Evolutionary conservation across 768 basidiomycete genomes (phyloP).

Genomic region (Leucocoprinus birnbaumii): DNA sequence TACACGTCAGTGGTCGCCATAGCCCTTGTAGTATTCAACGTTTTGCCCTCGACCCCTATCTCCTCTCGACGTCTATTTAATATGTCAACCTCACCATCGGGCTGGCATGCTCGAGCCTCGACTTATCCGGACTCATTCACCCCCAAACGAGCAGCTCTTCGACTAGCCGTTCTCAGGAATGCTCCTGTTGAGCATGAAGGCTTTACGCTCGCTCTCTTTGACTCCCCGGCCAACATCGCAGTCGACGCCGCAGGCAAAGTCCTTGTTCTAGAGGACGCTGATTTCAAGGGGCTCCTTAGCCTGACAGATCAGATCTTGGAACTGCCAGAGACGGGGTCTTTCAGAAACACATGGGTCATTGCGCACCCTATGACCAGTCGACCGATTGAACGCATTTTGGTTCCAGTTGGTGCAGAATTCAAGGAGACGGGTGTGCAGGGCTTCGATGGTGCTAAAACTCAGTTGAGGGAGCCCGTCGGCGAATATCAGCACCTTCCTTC

Average conservation of each 20-base stretch:
- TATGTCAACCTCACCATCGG: constrained; percentile 21
- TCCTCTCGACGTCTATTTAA: background rate
- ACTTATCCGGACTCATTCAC: constrained; percentile 22
- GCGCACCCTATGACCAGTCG: constrained; percentile 26
- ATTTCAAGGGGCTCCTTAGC: constrained; percentile 23
- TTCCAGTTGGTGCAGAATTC: constrained; percentile 15
- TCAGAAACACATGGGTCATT: constrained; percentile 34
- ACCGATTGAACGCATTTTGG: constrained; percentile 31
- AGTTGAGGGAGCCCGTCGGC: constrained; percentile 24
- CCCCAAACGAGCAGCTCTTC: constrained; percentile 24
- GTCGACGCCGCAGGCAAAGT: constrained; percentile 31
- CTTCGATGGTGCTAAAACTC: constrained; percentile 26
- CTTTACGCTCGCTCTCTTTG: constrained; percentile 34
- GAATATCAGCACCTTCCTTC: constrained; percentile 25
- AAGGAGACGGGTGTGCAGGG: constrained; percentile 33
- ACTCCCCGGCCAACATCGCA: constrained; percentile 16
- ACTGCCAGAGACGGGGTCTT: constrained; percentile 24
- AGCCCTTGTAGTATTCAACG: background rate
- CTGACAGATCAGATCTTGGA: constrained; percentile 19
- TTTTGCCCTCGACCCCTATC: background rate
- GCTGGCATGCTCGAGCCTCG: constrained; percentile 27
- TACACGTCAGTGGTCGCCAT: background rate
- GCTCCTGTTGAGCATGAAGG: constrained; percentile 30
- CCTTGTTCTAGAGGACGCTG: constrained; percentile 20
- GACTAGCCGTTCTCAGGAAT: constrained; percentile 30